phyloP scores from a whole-genome alignment of 768 basidiomycete genomes.

The Boletus vinaceobasis region DNA sequence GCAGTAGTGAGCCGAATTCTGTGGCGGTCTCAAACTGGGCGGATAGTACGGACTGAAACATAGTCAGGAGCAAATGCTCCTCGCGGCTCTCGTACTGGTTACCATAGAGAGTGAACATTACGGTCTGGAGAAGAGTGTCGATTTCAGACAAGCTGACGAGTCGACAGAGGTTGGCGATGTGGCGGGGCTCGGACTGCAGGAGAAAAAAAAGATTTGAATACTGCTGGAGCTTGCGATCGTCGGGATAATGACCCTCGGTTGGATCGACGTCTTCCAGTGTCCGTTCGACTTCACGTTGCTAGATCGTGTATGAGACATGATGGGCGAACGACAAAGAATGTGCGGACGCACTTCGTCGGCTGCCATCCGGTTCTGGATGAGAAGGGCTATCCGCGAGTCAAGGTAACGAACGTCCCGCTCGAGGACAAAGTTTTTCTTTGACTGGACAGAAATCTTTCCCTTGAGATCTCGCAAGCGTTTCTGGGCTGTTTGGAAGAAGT shows the following conservation, averaged over 20 bases:
- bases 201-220: slow-evolving; percentile 99
- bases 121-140: slow-evolving; percentile 97
- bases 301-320: slow-evolving; percentile 10
- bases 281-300: slow-evolving; percentile 94
- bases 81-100: slow-evolving; percentile 99
- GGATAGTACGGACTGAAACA: slow-evolving; percentile 98
- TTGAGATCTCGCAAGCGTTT: slow-evolving; percentile 96
- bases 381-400: slow-evolving; percentile 92
- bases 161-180: slow-evolving; percentile 93
- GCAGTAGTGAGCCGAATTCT: slow-evolving; percentile 96
- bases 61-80: slow-evolving; percentile 96
- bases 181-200: slow-evolving; percentile 95
- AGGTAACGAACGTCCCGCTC: slow-evolving; percentile 98
- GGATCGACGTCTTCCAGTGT: slow-evolving; percentile 96
- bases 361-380: slow-evolving; percentile 98
- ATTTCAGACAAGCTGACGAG: slow-evolving; percentile 96
- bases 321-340: not conserved
- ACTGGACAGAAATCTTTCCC: slow-evolving; percentile 94
- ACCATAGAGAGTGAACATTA: slow-evolving; percentile 99
- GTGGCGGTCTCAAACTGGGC: slow-evolving; percentile 99
- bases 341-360: slow-evolving; percentile 73
- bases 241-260: slow-evolving; percentile 87
- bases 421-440: slow-evolving; percentile 99
- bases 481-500: slow-evolving; percentile 61
- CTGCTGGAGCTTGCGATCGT: slow-evolving; percentile 91